Base-by-base conservation (phyloP, 129 eudicot species). In the Scalesia atractyloides region DNA sequence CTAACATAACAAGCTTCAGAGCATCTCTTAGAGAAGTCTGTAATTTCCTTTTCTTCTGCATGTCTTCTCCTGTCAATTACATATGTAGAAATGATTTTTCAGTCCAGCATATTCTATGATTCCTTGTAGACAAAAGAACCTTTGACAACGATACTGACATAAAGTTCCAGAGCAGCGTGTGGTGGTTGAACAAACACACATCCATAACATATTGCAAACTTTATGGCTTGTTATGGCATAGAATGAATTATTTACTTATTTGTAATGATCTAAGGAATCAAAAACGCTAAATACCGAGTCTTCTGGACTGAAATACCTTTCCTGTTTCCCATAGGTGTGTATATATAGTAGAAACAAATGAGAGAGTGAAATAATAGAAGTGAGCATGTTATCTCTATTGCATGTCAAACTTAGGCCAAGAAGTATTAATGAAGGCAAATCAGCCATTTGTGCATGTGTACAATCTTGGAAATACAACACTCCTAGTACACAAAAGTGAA, bases 1-100 rank as follows among this genome's bases (percentile, higher is more conserved):
- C 86, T 58, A 95, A 87, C 68, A 84, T 77, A 66, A 94, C 90
- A 74, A 95, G 96, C 89, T 95, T 95, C 65, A 95, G 68, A 36
- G 99, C 99, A 73, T 95, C 96, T 67, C 89, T 78, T 24, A 95
- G 82, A 69, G 84, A 76, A 70, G 75, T 81, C 71, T 80, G 91
- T 39, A 95, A 78, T 46, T 83, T 89, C 71, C 62, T 77, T 72
- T 58, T 83, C 82, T 84, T 86, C 68, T 88, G 86, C 70, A 74
- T 44, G 19, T 81, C 56, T 44, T 88, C 91, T 62, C 89, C 99
- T 95, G 88, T 81, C 64, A 71, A 59, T 4, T n/a, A 73, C 4
- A 69, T 41, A 61, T 14, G 49, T 64, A 41, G 46, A 41, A 41
- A 41, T 41, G 10, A 41, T 41, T 30, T 30, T 30, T 41, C 41